phyloP scores from a whole-genome alignment of 805 yeast genomes.

The Torulaspora indica region DNA sequence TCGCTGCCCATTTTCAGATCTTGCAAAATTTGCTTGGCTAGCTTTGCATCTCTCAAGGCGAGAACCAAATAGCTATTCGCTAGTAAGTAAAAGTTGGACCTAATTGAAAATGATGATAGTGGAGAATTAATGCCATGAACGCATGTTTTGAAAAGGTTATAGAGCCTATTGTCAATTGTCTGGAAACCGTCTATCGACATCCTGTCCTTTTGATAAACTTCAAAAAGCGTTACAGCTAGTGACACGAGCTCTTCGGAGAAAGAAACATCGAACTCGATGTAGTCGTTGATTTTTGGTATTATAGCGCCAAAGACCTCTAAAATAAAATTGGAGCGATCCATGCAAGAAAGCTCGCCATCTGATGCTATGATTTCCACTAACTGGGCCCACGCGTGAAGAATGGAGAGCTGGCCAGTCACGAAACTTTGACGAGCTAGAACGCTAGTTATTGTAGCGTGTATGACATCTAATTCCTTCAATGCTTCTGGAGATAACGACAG shows the following conservation, averaged over 20 bases:
- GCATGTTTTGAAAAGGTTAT: slow-evolving; percentile 68
- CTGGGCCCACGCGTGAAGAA: slow-evolving; percentile 79
- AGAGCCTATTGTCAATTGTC: slow-evolving; percentile 50
- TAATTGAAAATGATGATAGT: slow-evolving; percentile 56
- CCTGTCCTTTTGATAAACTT: slow-evolving; percentile 51
- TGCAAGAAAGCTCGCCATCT: slow-evolving; percentile 49
- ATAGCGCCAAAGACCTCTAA: slow-evolving; percentile 71
- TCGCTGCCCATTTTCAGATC: slow-evolving; percentile 56
- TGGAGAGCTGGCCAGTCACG: slow-evolving; percentile 50
- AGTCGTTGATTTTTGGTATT: slow-evolving; percentile 72
- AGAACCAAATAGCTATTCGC: slow-evolving; percentile 60
- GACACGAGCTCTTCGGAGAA: slow-evolving; percentile 77
- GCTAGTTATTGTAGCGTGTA: slow-evolving; percentile 40
- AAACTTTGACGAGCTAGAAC: slow-evolving; percentile 45
- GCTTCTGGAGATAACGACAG: slow-evolving; percentile 3
- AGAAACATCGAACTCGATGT: slow-evolving; percentile 57
- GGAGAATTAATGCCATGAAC: slow-evolving; percentile 70
- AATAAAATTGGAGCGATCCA: slow-evolving; percentile 56
- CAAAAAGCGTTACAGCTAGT: slow-evolving; percentile 64
- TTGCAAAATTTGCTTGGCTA: slow-evolving; percentile 46
- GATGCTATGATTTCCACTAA: slow-evolving; percentile 67
- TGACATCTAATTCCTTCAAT: slow-evolving; percentile 11
- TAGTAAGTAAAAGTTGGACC: slow-evolving; percentile 76
- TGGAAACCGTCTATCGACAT: slow-evolving; percentile 33
- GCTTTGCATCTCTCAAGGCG: slow-evolving; percentile 40